phyloP scores from a whole-genome alignment of 2,329 filamentous ascomycete genomes.

The Penicillium sp. region DNA sequence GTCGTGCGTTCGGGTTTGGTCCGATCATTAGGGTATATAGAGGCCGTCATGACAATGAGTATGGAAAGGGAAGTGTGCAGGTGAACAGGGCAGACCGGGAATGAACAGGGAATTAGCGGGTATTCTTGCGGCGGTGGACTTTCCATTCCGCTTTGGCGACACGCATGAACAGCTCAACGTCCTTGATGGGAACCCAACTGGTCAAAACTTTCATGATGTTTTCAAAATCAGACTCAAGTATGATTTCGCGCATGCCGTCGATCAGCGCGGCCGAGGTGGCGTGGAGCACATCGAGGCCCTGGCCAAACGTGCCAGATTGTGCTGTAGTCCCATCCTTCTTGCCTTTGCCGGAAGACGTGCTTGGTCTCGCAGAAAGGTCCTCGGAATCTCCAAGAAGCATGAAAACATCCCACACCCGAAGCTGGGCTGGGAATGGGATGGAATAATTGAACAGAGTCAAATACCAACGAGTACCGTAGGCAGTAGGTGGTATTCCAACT shows the following conservation, averaged over 20 bases:
- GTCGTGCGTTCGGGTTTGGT: slow-evolving; percentile 13
- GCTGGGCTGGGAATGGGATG: slow-evolving; percentile 86
- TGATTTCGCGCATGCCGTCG: slow-evolving; percentile 79
- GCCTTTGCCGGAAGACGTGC: slow-evolving; percentile 24
- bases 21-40: slow-evolving; percentile 24
- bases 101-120: slow-evolving; percentile 2
- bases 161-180: slow-evolving; percentile 88
- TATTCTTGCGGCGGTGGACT: slow-evolving; percentile 51
- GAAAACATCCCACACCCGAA: slow-evolving; percentile 96
- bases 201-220: slow-evolving; percentile 97
- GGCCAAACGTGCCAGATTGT: slow-evolving; percentile 45
- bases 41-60: slow-evolving; percentile 13
- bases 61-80: slow-evolving; percentile 1
- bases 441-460: slow-evolving; percentile 96
- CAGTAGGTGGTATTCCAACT: slow-evolving; percentile 74
- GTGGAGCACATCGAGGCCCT: slow-evolving; percentile 80
- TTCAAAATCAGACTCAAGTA: slow-evolving; percentile 92
- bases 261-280: slow-evolving; percentile 85
- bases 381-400: slow-evolving; percentile 79
- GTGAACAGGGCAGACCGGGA: background rate
- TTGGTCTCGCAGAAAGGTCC: slow-evolving; percentile 30
- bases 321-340: slow-evolving; percentile 16
- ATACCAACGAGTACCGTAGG: slow-evolving; percentile 97
- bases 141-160: slow-evolving; percentile 86
- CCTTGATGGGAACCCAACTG: slow-evolving; percentile 86